These are phyloP conservation scores for Asterionellopsis glacialis DNA, from an alignment of 108 stramenopile species.

Conservation along the genomic window DNA sequence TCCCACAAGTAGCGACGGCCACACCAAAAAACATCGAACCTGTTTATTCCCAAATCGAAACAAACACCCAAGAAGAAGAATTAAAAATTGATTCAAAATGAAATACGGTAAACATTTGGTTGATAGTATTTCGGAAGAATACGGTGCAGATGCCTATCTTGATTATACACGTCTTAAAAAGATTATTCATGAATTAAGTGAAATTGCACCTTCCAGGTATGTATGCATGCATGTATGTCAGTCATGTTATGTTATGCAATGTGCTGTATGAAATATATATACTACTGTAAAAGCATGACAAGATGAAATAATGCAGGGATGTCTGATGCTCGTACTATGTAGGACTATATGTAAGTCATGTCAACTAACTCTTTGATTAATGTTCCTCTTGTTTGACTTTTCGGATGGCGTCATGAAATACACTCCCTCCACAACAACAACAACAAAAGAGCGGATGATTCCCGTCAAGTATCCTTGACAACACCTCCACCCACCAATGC, in stretches of 20 bases:
- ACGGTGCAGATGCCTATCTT: constrained; percentile 72
- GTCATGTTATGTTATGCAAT: too few species aligned
- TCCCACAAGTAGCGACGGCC: too few species aligned
- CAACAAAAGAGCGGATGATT: too few species aligned
- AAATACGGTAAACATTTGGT: constrained; percentile 75
- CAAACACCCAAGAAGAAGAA: too few species aligned
- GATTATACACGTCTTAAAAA: constrained; percentile 67
- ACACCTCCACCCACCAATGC: constrained; percentile 85
- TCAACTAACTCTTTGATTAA: not conserved
- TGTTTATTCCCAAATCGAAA: not conserved
- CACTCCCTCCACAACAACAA: not conserved
- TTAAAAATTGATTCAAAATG: constrained; percentile 32
- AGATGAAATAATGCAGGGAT: too few species aligned
- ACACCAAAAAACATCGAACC: not conserved
- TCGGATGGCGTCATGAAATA: not conserved
- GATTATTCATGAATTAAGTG: constrained; percentile 57
- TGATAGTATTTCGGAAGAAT: constrained; percentile 70
- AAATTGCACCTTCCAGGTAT: constrained; percentile 36
- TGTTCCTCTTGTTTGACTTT: not conserved
- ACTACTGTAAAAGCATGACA: too few species aligned
- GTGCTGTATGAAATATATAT: too few species aligned
- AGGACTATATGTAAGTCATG: too few species aligned
- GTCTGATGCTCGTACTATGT: too few species aligned
- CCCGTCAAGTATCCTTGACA: constrained; percentile 79
- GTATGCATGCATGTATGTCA: constrained; percentile 1